A percentile compares a stretch with the other conserved stretches of the same genome.
These are phyloP conservation scores for Xerocomellus dryophilus DNA, from an alignment of 768 basidiomycete species.

Conservation along the genomic window DNA sequence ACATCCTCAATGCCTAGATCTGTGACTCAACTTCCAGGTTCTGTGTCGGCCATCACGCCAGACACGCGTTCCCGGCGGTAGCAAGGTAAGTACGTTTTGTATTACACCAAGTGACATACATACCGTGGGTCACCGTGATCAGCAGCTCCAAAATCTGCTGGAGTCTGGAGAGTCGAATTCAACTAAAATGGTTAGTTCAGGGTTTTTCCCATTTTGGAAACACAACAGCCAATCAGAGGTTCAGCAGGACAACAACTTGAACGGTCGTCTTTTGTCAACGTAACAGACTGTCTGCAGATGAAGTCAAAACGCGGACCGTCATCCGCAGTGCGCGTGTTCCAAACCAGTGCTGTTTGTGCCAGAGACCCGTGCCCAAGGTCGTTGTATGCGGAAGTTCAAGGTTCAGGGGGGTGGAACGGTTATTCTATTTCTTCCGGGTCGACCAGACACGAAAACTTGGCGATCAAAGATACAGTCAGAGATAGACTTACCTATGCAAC, in stretches of 20 bases:
- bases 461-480: constrained; percentile 5
- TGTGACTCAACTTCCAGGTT: neutral
- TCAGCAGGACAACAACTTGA: no score
- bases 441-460: neutral
- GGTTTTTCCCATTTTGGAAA: no score
- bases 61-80: neutral
- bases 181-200: no score
- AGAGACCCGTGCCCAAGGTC: neutral
- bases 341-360: neutral
- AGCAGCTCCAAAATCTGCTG: no score
- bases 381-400: neutral
- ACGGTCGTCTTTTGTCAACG: no score
- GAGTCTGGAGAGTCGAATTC: no score
- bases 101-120: constrained; percentile 2
- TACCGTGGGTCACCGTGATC: neutral
- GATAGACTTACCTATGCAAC: constrained; percentile 1
- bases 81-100: neutral
- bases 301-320: neutral
- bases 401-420: neutral
- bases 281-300: no score
- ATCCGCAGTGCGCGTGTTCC: neutral
- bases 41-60: neutral
- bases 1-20: neutral
- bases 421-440: neutral
- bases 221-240: no score